These are phyloP conservation scores for Gamsiella multidivaricata DNA, from an alignment of 192 early-diverging fungal species.

Conservation along the genomic window DNA sequence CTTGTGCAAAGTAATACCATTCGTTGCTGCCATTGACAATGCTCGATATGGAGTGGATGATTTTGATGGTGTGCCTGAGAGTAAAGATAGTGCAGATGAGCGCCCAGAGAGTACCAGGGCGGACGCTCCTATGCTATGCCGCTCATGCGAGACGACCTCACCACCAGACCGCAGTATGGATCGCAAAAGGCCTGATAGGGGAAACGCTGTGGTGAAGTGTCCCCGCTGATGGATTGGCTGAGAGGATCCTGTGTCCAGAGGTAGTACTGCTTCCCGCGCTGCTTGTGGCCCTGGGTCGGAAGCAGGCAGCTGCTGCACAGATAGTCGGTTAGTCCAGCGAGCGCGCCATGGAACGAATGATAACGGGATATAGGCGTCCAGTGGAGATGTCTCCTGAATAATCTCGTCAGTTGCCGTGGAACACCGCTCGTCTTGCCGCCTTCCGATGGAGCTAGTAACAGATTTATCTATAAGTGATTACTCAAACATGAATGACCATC, in stretches of 20 bases:
- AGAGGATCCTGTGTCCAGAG: no score
- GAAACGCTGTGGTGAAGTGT: neutral
- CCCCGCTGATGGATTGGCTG: no score
- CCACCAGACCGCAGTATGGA: slow-evolving; percentile 28
- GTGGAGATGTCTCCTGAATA: neutral
- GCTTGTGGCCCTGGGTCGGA: no score
- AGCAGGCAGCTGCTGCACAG: neutral
- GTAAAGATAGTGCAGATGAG: slow-evolving; percentile 6
- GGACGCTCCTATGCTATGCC: slow-evolving; percentile 10
- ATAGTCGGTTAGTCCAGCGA: slow-evolving; percentile 20
- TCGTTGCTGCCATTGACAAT: no score
- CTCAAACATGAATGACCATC: slow-evolving; percentile 41
- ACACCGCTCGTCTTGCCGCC: neutral
- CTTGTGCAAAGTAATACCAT: neutral
- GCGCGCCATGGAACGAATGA: slow-evolving; percentile 9
- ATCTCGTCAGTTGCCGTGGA: neutral
- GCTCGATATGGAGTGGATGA: no score
- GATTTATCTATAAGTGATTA: neutral
- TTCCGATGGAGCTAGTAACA: neutral
- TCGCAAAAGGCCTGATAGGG: slow-evolving; percentile 14
- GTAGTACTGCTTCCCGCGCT: neutral
- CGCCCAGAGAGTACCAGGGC: slow-evolving; percentile 30
- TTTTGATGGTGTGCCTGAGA: neutral
- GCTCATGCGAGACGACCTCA: slow-evolving; percentile 23
- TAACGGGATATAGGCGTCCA: neutral